phyloP scores from a whole-genome alignment of 1,139 yeast species.

The Blastobotrys persicus region DNA sequence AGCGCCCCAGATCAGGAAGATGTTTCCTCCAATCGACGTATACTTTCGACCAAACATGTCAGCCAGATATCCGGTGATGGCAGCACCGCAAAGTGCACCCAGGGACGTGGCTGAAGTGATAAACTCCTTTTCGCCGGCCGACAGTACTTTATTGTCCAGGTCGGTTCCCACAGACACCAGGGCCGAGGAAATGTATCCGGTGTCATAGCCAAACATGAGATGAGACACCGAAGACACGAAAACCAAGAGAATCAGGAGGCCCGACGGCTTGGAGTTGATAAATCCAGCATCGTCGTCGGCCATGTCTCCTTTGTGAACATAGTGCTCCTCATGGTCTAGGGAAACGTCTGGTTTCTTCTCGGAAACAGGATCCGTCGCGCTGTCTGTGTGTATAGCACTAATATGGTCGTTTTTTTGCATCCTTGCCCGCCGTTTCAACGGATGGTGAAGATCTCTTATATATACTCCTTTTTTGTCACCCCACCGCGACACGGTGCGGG shows the following conservation, averaged over 20 bases:
- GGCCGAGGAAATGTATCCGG: slow-evolving; percentile 93
- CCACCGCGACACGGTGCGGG: no score
- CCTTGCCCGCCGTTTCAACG: no score
- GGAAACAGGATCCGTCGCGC: no score
- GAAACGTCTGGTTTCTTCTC: neutral
- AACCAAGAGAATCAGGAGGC: slow-evolving; percentile 56
- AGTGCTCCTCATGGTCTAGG: neutral
- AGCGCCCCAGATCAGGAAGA: slow-evolving; percentile 79
- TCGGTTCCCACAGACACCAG: slow-evolving; percentile 80
- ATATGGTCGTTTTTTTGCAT: no score
- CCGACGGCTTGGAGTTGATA: slow-evolving; percentile 22
- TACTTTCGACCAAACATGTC: slow-evolving; percentile 80
- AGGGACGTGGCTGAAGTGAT: slow-evolving; percentile 94
- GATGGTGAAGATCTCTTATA: no score
- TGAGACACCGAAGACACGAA: slow-evolving; percentile 90
- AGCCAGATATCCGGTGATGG: slow-evolving; percentile 75
- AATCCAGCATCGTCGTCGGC: slow-evolving; percentile 19
- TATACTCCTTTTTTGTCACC: no score
- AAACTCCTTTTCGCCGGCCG: slow-evolving; percentile 78
- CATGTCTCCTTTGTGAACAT: neutral
- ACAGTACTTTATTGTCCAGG: slow-evolving; percentile 46
- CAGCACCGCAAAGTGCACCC: slow-evolving; percentile 81
- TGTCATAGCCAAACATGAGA: slow-evolving; percentile 94
- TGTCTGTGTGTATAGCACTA: no score
- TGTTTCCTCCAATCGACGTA: slow-evolving; percentile 73